phyloP scores from a whole-genome alignment of 495 filamentous ascomycete genomes.

The Aspergillus nidulans region DNA sequence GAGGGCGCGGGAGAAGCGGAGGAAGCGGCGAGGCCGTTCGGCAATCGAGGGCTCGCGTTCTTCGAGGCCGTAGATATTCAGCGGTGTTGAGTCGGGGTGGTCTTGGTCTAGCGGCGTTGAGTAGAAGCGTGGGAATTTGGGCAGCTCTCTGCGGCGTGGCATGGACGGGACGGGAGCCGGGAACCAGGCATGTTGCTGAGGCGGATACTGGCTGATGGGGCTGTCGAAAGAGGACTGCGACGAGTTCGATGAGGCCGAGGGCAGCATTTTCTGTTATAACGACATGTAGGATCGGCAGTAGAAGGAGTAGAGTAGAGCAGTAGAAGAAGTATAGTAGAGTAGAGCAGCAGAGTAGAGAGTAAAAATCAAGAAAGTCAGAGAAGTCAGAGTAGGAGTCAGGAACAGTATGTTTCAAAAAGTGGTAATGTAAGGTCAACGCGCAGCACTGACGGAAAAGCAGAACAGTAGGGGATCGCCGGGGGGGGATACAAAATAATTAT shows the following conservation, averaged over 20 bases:
- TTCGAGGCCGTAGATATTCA: conserved; percentile 37
- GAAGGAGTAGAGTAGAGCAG: background rate
- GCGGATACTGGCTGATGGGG: conserved; percentile 27
- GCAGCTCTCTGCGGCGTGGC: conserved; percentile 24
- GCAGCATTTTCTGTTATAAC: conserved; percentile 21
- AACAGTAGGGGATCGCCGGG: conserved; percentile 17
- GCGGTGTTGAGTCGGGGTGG: conserved; percentile 30
- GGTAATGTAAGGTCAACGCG: conserved; percentile 2
- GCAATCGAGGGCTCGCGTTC: conserved; percentile 35
- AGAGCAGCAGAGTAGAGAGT: no score
- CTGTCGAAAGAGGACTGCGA: conserved; percentile 29
- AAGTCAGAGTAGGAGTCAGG: no score
- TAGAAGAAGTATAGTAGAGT: background rate
- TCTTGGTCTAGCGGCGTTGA: conserved; percentile 34
- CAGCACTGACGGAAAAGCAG: conserved; percentile 4
- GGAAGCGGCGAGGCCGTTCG: conserved; percentile 30
- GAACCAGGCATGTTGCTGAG: conserved; percentile 25
- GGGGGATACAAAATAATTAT: conserved; percentile 19
- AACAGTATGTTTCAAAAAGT: no score
- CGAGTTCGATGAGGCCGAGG: conserved; percentile 26
- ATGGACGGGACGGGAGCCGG: conserved; percentile 21
- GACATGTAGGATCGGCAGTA: background rate
- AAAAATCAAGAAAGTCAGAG: no score
- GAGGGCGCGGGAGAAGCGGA: conserved; percentile 37
- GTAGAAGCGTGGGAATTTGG: conserved; percentile 38